Evolutionary conservation across 164 flowering plant genomes (phyloP).

Genomic region (Aristolochia californica): DNA sequence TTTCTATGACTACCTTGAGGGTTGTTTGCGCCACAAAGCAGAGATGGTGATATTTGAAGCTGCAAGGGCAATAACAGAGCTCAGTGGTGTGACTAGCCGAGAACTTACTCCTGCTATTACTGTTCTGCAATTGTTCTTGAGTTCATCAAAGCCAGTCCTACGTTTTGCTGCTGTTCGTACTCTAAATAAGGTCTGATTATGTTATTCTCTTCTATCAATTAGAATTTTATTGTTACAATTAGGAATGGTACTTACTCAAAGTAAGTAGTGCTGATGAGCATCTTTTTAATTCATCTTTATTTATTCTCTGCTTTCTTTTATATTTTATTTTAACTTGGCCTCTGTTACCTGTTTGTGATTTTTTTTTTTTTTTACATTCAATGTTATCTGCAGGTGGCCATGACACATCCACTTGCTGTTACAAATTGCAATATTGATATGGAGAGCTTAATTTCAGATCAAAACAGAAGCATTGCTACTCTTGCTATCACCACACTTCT

Average conservation of each 20-base stretch:
- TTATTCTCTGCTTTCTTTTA: neutral
- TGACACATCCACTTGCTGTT: conserved; percentile 97
- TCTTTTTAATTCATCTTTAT: neutral
- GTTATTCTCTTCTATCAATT: neutral
- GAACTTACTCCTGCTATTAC: conserved; percentile 97
- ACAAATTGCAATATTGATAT: conserved; percentile 97
- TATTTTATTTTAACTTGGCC: neutral
- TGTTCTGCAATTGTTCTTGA: conserved; percentile 85
- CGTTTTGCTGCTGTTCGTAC: conserved; percentile 98
- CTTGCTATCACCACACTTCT: conserved; percentile 93
- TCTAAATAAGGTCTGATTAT: conserved; percentile 80
- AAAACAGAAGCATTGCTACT: conserved; percentile 95
- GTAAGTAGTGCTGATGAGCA: neutral
- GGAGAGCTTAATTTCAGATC: conserved; percentile 97
- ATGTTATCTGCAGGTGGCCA: conserved; percentile 64
- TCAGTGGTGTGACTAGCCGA: conserved; percentile 69
- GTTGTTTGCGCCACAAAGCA: conserved; percentile 94
- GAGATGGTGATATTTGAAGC: conserved; percentile 99
- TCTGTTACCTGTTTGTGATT: neutral
- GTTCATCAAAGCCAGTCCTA: conserved; percentile 92
- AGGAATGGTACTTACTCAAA: neutral
- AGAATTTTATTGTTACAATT: neutral
- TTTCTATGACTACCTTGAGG: conserved; percentile 86
- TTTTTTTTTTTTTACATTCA: neutral
- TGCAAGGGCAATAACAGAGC: conserved; percentile 90